Conservation (phyloP, 2,329 filamentous ascomycete genomes). For the Ophiostoma perfectum region DNA sequence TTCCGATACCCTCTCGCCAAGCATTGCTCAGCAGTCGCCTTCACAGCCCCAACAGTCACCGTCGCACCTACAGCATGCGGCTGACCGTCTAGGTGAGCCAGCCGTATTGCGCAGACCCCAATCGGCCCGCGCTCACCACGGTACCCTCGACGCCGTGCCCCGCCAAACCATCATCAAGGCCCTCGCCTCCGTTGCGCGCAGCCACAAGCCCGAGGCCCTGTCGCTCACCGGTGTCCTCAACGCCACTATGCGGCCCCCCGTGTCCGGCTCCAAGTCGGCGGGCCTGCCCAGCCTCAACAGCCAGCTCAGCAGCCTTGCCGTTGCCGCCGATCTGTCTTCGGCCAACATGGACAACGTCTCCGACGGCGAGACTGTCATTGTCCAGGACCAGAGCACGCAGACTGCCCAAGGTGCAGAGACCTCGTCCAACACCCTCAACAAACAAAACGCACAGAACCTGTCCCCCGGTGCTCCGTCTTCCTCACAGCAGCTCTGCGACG, state of each 20-base stretch:
- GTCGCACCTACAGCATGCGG: slow-evolving; percentile 16
- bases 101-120: slow-evolving; percentile 22
- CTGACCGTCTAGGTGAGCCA: slow-evolving; percentile 18
- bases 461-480: slow-evolving; percentile 37
- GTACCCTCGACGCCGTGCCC: slow-evolving; percentile 62
- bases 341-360: slow-evolving; percentile 10
- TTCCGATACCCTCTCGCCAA: no score
- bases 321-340: slow-evolving; percentile 30
- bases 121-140: slow-evolving; percentile 27
- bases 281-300: slow-evolving; percentile 11
- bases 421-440: background rate
- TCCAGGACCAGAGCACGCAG: background rate
- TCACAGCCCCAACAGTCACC: background rate
- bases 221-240: slow-evolving; percentile 57
- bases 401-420: background rate
- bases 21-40: no score
- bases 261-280: background rate
- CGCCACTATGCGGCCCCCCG: slow-evolving; percentile 29
- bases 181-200: slow-evolving; percentile 60
- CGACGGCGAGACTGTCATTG: slow-evolving; percentile 6
- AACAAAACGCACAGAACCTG: no score
- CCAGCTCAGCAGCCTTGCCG: slow-evolving; percentile 1
- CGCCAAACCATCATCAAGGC: slow-evolving; percentile 80
- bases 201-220: slow-evolving; percentile 57
- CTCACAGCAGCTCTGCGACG: slow-evolving; percentile 60